These are phyloP conservation scores for Saussurea involucrata DNA, from an alignment of 129 eudicot species.

Conservation along the genomic window DNA sequence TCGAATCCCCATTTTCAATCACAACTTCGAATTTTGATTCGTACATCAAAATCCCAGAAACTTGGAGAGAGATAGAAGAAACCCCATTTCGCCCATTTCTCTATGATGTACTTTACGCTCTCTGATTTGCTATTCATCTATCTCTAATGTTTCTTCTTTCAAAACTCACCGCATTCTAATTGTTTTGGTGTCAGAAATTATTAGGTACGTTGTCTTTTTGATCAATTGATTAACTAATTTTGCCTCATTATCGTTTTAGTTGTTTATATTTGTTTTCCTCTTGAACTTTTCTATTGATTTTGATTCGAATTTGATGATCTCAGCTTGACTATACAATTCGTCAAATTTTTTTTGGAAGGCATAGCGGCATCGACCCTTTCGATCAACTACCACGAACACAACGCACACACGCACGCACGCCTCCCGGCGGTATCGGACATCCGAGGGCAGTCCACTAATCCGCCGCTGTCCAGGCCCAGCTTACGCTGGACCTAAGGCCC, in stretches of 20 bases:
- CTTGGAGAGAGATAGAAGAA: neutral
- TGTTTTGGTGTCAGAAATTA: neutral
- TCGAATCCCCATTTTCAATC: slow-evolving; percentile 12
- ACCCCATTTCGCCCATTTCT: no score
- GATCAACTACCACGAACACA: no score
- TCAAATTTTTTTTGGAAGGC: no score
- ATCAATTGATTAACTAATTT: slow-evolving; percentile 4
- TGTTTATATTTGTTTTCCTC: neutral
- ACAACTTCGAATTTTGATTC: neutral
- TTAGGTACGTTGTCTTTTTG: slow-evolving; percentile 12
- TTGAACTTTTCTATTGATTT: neutral
- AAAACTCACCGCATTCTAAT: slow-evolving; percentile 1
- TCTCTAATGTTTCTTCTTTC: neutral
- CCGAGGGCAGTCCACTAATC: no score
- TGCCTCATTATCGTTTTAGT: neutral
- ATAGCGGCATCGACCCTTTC: no score
- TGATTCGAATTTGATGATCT: slow-evolving; percentile 3
- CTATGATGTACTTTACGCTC: neutral
- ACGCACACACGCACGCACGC: no score
- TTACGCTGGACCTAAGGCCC: no score
- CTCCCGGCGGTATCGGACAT: no score
- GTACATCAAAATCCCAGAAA: neutral
- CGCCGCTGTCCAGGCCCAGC: no score
- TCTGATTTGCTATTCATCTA: neutral
- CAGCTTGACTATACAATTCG: neutral